Conservation (phyloP, 208 protist genomes). For the Naegleria gruberi region DNA sequence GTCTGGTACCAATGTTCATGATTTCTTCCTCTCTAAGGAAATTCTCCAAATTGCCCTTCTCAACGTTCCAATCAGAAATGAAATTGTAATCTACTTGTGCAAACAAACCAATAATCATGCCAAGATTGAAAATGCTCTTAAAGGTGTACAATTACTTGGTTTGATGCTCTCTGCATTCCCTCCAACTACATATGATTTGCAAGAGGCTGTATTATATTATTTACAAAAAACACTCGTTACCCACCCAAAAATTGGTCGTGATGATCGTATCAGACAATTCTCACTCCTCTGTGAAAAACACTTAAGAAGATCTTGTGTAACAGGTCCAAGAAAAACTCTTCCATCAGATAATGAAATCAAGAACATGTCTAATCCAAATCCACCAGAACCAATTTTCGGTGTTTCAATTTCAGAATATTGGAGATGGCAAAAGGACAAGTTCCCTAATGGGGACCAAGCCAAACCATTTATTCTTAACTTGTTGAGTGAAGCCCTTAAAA, state of each 20-base stretch:
- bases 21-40: background rate
- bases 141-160: background rate
- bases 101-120: background rate
- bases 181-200: background rate
- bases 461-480: background rate
- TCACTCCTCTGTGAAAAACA: background rate
- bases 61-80: background rate
- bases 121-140: background rate
- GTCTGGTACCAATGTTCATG: background rate
- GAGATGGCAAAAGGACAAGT: constrained; percentile 12
- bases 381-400: background rate
- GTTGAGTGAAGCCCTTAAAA: background rate
- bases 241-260: background rate
- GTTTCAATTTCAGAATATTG: constrained; percentile 17
- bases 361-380: background rate
- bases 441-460: background rate
- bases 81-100: background rate
- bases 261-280: background rate
- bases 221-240: background rate
- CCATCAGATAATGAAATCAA: background rate
- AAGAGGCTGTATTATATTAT: background rate
- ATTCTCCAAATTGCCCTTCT: background rate
- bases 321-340: background rate
- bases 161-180: background rate
- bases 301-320: background rate